Conservation (phyloP, 176 grass and related monocot genomes). For the Cenchrus americanus region DNA sequence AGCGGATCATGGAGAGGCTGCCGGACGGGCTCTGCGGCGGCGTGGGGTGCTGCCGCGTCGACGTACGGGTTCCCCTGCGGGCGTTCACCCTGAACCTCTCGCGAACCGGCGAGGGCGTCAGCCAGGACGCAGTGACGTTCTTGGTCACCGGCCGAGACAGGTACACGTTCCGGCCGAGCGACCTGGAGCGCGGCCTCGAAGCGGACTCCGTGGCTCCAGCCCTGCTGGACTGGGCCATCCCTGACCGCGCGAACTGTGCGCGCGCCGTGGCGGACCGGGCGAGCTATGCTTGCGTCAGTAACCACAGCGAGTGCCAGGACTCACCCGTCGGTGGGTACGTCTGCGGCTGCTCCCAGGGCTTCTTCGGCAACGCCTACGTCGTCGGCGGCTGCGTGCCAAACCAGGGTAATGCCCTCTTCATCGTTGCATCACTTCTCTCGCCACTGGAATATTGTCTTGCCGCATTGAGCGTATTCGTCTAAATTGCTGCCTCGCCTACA, state of each 20-base stretch:
- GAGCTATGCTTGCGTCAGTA: neutral
- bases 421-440: neutral
- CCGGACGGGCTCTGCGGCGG: neutral
- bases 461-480: neutral
- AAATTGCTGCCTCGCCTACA: neutral
- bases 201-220: neutral
- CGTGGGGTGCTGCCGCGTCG: neutral
- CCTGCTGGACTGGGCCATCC: constrained; percentile 10
- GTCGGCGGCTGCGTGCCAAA: neutral
- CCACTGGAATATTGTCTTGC: neutral
- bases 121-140: neutral
- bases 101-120: neutral
- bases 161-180: neutral
- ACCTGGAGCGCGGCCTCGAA: constrained; percentile 4
- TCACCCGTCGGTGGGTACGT: constrained; percentile 1
- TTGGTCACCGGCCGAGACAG: neutral
- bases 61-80: neutral
- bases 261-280: neutral
- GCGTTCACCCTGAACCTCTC: constrained; percentile 8
- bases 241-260: neutral
- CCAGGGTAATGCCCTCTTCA: neutral
- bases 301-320: neutral
- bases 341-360: neutral
- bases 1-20: neutral
- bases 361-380: neutral